These are phyloP conservation scores for Lentinus tigrinus DNA, from an alignment of 768 basidiomycete genomes.

Conservation along the genomic window DNA sequence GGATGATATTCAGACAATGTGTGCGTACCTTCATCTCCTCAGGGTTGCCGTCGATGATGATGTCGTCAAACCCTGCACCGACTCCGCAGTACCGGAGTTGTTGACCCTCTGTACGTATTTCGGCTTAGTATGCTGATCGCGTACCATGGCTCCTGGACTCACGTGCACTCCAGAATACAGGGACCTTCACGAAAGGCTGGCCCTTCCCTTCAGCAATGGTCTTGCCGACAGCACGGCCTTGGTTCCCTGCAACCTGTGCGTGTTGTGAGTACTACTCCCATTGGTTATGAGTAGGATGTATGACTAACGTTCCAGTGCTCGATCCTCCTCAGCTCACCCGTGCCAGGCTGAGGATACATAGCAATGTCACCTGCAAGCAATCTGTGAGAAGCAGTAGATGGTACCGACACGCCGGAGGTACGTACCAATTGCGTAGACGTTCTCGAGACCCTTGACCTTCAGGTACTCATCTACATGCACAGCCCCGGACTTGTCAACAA, in stretches of 20 bases:
- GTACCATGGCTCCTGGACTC: constrained; percentile 28
- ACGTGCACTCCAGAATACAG: constrained; percentile 92
- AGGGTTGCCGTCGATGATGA: constrained; percentile 74
- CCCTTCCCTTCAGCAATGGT: constrained; percentile 60
- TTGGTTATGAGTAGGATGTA: background rate
- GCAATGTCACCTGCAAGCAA: constrained; percentile 75
- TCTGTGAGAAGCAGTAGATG: no score
- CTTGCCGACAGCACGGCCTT: constrained; percentile 80
- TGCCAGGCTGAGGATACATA: constrained; percentile 61
- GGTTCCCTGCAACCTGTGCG: constrained; percentile 75
- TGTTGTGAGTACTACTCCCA: background rate
- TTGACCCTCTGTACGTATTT: constrained; percentile 59
- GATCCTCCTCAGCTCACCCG: constrained; percentile 56
- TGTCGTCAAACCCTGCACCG: constrained; percentile 69
- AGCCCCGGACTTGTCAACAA: constrained; percentile 72
- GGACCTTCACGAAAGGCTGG: constrained; percentile 75
- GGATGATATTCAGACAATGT: background rate
- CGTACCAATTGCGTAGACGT: constrained; percentile 71
- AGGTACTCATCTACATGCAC: constrained; percentile 77
- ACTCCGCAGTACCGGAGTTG: constrained; percentile 85
- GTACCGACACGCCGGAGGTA: background rate
- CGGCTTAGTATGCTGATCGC: background rate
- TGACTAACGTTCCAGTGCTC: constrained; percentile 87
- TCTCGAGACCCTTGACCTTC: constrained; percentile 48
- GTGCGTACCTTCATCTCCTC: constrained; percentile 69